These are phyloP conservation scores for Pichia nanzhaoensis DNA, from an alignment of 805 yeast genomes.

Conservation along the genomic window DNA sequence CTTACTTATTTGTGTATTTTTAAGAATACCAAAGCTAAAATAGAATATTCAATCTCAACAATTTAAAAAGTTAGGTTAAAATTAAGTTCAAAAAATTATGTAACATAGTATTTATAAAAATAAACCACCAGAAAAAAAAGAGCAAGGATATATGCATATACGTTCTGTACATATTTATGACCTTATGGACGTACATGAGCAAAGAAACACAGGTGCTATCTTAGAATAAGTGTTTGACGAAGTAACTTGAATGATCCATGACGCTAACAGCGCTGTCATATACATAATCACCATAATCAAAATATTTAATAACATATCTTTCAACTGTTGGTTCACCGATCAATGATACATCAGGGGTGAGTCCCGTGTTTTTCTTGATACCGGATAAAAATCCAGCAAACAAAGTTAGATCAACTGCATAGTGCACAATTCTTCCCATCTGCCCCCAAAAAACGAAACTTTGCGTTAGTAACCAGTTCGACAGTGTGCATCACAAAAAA, in stretches of 20 bases:
- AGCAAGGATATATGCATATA: neutral
- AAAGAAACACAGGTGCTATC: no score
- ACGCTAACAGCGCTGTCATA: constrained; percentile 66
- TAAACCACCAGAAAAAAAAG: neutral
- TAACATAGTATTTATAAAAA: neutral
- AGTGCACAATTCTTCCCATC: constrained; percentile 48
- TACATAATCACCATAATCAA: constrained; percentile 79
- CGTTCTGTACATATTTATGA: no score
- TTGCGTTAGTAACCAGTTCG: neutral
- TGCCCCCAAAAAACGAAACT: constrained; percentile 2
- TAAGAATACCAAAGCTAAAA: no score
- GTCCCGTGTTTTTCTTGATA: constrained; percentile 64
- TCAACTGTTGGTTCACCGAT: constrained; percentile 42
- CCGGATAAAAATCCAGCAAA: constrained; percentile 68
- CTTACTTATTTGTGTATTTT: neutral
- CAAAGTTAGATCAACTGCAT: constrained; percentile 51
- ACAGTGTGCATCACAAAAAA: no score
- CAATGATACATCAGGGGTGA: constrained; percentile 48
- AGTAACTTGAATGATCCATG: constrained; percentile 67
- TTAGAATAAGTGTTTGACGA: constrained; percentile 29
- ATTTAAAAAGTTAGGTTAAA: neutral
- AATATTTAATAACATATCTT: constrained; percentile 54
- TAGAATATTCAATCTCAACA: no score
- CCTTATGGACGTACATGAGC: neutral
- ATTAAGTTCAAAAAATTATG: neutral